phyloP scores from a whole-genome alignment of 2,329 filamentous ascomycete species.

The Aspergillus sp. region DNA sequence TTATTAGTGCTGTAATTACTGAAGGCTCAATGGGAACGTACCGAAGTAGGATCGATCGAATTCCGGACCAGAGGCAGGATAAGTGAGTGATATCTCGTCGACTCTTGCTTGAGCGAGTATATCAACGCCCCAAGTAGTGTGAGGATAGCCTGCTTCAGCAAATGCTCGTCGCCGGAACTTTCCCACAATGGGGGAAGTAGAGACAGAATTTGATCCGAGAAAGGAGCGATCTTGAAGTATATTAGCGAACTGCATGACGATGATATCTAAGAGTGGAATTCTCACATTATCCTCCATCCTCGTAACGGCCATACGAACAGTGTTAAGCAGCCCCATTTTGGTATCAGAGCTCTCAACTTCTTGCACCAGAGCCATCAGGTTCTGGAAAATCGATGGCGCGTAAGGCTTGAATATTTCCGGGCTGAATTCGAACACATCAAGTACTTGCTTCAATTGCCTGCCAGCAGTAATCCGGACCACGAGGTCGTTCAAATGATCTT shows the following conservation, averaged over 20 bases:
- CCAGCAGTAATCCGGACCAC: constrained; percentile 92
- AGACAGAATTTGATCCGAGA: constrained; percentile 77
- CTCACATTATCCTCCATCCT: constrained; percentile 73
- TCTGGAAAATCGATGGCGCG: constrained; percentile 69
- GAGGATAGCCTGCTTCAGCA: constrained; percentile 92
- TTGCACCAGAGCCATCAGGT: constrained; percentile 74
- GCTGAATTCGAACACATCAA: constrained; percentile 82
- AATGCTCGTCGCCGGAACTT: constrained; percentile 77
- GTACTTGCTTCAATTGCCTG: constrained; percentile 74
- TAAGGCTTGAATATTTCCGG: constrained; percentile 74
- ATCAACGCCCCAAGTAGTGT: constrained; percentile 82
- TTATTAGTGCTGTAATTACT: constrained; percentile 7
- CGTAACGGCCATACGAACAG: constrained; percentile 75
- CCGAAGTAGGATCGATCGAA: constrained; percentile 73
- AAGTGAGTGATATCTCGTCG: constrained; percentile 73
- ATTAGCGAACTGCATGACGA: constrained; percentile 8
- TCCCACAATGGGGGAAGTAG: constrained; percentile 83
- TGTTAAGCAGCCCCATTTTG: constrained; percentile 85
- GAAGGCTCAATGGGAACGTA: constrained; percentile 34
- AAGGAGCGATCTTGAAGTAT: constrained; percentile 53
- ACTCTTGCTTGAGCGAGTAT: constrained; percentile 77
- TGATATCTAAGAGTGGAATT: not conserved
- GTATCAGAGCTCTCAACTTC: constrained; percentile 82
- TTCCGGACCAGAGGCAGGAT: constrained; percentile 81
- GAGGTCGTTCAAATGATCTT: constrained; percentile 79